Evolutionary conservation across 169 alveolate species (phyloP), one percentile per base, ranked within the genome.

Genomic region (Eimeria falciformis): DNA sequence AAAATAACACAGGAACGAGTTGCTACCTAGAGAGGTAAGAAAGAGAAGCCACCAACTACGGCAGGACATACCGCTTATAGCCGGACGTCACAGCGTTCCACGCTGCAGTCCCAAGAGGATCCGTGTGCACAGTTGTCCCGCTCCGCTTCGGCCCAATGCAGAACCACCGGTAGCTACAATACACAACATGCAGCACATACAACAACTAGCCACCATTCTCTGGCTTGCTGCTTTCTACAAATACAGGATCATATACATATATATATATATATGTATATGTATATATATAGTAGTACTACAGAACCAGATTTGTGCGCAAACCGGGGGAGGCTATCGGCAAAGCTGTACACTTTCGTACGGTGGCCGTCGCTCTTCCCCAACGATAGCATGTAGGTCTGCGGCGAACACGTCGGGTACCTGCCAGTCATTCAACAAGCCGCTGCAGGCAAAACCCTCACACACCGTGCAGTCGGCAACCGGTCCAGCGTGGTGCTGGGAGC

Each of bases 1-100:
- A 12, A 75, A 12, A 62, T 25, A 9, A 75, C n/a, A 12, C 85
- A 23, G 56, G 11, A 43, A 46, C 40, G 29, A 14, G 7, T 14
- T 68, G 56, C n/a, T 69, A 17, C 66, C 75, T 37, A 14, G 21
- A 14, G 21, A 68, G 47, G 7, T 7, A 68, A 68, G 79, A 33
- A 7, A 14, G 17, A 78, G 77, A 14, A 25, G 14, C 7, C 92
- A n/a, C n/a, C 27, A 94, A 69, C 23, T 88, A 9, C 33, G 17
- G 27, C 5, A 40, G 18, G 40, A 25, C 95, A 96, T 95, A 95
- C 89, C 96, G 82, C 62, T 96, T 96, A 33, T 94, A 93, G 17
- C 98, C 98, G 55, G 75, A 37, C 0, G 96, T 66, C 18, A 95
- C 91, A 0, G 97, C 96, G 75, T 96, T 96, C 97, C 98, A 96